phyloP scores from a whole-genome alignment of 805 yeast species.

The Yamadazyma takamatsuzukensis region DNA sequence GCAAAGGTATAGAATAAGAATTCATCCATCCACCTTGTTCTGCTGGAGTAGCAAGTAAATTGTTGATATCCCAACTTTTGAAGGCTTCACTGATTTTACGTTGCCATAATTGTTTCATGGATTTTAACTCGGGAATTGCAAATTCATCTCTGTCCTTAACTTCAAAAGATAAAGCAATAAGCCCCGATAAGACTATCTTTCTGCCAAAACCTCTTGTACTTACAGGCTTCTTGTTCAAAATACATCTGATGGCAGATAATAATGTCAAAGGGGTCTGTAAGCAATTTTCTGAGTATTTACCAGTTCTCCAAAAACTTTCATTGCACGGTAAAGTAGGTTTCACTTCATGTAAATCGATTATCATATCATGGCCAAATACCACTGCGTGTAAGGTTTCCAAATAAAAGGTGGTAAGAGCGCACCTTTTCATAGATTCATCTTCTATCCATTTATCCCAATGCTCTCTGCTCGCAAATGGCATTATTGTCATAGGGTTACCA shows the following conservation, averaged over 20 bases:
- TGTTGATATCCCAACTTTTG: conserved; percentile 11
- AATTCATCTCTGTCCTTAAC: conserved; percentile 18
- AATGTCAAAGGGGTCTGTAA: conserved; percentile 15
- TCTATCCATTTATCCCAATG: conserved; percentile 30
- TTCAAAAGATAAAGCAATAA: conserved; percentile 15
- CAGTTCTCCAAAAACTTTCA: conserved; percentile 21
- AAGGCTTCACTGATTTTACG: conserved; percentile 10
- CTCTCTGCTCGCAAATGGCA: conserved; percentile 6
- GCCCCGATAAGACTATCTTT: conserved; percentile 15
- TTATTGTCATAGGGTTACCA: conserved; percentile 3
- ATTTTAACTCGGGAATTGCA: conserved; percentile 17
- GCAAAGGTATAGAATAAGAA: conserved; percentile 12
- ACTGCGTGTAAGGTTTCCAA: conserved; percentile 32
- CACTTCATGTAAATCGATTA: conserved; percentile 20
- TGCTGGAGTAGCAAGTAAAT: conserved; percentile 6
- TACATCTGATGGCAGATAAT: conserved; percentile 16
- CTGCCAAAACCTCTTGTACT: conserved; percentile 17
- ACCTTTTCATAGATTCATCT: conserved; percentile 29
- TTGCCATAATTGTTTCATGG: conserved; percentile 11
- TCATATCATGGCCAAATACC: conserved; percentile 26
- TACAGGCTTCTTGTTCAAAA: conserved; percentile 17
- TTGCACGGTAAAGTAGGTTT: conserved; percentile 22
- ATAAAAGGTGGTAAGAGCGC: conserved; percentile 27
- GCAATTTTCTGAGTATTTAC: conserved; percentile 10
- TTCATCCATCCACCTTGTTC: conserved; percentile 16